A percentile compares a stretch with the other conserved stretches of the same genome.
Conservation (phyloP, 1,139 yeast species). For the Debaryomycetaceae sp. region DNA sequence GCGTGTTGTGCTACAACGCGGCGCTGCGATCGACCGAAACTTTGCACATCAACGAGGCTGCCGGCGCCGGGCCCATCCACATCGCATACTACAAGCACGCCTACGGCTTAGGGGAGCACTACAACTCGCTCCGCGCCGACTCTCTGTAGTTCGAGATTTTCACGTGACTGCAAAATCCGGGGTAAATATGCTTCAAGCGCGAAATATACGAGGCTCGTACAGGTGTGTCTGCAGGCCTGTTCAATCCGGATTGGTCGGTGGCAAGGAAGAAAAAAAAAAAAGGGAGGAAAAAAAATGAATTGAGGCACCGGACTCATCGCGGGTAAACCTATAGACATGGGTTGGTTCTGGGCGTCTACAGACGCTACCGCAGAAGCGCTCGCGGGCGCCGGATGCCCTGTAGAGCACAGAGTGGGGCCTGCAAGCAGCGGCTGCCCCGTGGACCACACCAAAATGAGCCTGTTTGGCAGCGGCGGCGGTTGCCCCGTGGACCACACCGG, state of each 20-base stretch:
- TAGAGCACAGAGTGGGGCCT: conserved; percentile 20
- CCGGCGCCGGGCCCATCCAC: conserved; percentile 39
- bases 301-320: no score
- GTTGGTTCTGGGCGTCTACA: conserved; percentile 76
- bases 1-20: conserved; percentile 73
- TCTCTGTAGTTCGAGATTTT: conserved; percentile 2
- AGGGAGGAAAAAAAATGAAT: conserved; percentile 1
- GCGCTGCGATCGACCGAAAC: conserved; percentile 52
- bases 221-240: not conserved
- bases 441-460: conserved; percentile 13
- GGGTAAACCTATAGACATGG: conserved; percentile 41
- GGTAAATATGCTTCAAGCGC: no score
- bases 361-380: conserved; percentile 9
- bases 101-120: conserved; percentile 92
- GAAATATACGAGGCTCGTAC: no score
- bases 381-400: conserved; percentile 29
- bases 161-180: conserved; percentile 2
- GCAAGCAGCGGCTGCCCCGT: conserved; percentile 21
- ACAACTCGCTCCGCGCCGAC: conserved; percentile 63
- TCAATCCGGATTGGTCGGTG: not conserved
- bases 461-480: conserved; percentile 1
- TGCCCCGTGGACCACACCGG: conserved; percentile 4
- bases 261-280: conserved; percentile 1
- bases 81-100: conserved; percentile 82
- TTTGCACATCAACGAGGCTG: conserved; percentile 24